Conservation (phyloP, 306 rosid species). For the Ceratonia siliqua region DNA sequence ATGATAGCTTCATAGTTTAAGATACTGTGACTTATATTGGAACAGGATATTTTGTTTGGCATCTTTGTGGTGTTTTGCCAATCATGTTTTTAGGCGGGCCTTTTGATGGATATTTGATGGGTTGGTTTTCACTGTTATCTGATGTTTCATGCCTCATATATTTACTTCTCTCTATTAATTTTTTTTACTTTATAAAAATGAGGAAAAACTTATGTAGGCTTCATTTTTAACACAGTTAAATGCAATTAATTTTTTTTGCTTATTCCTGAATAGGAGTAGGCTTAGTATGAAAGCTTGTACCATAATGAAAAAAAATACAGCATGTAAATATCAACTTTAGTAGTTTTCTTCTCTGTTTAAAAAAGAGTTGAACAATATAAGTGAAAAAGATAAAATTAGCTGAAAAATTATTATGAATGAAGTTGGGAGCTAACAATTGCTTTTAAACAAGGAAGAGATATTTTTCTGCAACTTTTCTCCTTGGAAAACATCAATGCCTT, state of each 20-base stretch:
- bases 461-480: not conserved
- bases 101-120: not conserved
- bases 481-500: too few relatives aligned
- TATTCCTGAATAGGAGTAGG: not conserved
- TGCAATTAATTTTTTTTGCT: not conserved
- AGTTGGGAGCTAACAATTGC: not conserved
- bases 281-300: not conserved
- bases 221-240: not conserved
- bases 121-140: not conserved
- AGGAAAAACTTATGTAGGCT: not conserved
- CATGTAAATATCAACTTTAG: not conserved
- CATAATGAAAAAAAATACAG: not conserved
- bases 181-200: not conserved
- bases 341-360: not conserved
- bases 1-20: not conserved
- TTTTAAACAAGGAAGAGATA: not conserved
- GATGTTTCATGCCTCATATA: not conserved
- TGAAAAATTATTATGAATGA: not conserved
- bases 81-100: not conserved
- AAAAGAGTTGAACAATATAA: too few relatives aligned
- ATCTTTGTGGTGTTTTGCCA: not conserved
- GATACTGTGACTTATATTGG: not conserved
- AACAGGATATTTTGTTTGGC: not conserved
- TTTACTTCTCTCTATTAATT: not conserved
- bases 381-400: not conserved